These are phyloP conservation scores for Puccinia coronata DNA, from an alignment of 1,284 basidiomycete genomes.

Conservation along the genomic window DNA sequence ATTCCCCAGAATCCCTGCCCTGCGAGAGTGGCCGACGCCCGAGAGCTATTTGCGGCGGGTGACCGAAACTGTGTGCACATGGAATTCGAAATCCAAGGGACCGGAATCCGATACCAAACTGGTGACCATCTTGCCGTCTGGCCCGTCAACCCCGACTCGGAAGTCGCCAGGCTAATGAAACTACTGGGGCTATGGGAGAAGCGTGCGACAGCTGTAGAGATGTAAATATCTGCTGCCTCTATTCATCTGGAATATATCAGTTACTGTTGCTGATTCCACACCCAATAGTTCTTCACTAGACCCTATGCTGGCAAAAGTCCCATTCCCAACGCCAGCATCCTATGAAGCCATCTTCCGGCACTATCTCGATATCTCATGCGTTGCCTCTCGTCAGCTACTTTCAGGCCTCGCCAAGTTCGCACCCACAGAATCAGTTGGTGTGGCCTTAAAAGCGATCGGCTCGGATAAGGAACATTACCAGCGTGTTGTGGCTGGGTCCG, in stretches of 20 bases:
- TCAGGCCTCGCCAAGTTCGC: constrained; percentile 83
- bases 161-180: constrained; percentile 84
- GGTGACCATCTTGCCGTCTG: constrained; percentile 97
- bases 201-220: constrained; percentile 77
- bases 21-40: constrained; percentile 73
- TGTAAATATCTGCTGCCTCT: constrained; percentile 57
- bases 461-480: constrained; percentile 84
- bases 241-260: not conserved
- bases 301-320: constrained; percentile 95
- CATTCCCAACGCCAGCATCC: constrained; percentile 95
- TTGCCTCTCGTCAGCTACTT: constrained; percentile 89
- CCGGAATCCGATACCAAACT: constrained; percentile 96
- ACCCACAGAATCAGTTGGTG: constrained; percentile 74
- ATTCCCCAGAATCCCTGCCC: constrained; percentile 86
- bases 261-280: not conserved
- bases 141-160: constrained; percentile 89
- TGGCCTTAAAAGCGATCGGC: constrained; percentile 74
- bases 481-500: constrained; percentile 72
- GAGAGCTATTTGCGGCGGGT: constrained; percentile 78
- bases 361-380: constrained; percentile 92
- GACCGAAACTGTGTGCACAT: constrained; percentile 93
- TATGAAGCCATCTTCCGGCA: constrained; percentile 91
- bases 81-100: constrained; percentile 91
- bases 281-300: constrained; percentile 75
- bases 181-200: constrained; percentile 74